Percentiles rank a stretch among this genome's conserved stretches.
Evolutionary conservation across 2,329 filamentous ascomycete species (phyloP).

Genomic region (Aspergillus sp.): DNA sequence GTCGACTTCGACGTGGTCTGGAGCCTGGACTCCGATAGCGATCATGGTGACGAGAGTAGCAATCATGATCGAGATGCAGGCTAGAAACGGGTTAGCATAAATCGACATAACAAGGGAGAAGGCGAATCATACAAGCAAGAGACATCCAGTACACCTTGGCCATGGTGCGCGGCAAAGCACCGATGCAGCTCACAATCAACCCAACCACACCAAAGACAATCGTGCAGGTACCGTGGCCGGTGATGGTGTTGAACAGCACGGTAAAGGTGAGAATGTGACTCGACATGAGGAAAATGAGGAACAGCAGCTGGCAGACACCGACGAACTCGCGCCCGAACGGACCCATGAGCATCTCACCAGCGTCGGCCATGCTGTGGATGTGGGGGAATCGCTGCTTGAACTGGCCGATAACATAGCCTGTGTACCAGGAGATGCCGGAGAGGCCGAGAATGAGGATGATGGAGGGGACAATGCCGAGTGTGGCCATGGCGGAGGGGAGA

Average conservation of each 20-base stretch:
- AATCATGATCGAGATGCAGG: slow-evolving; percentile 59
- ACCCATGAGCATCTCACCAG: slow-evolving; percentile 60
- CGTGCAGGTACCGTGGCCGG: slow-evolving; percentile 57
- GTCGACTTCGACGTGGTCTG: slow-evolving; percentile 30
- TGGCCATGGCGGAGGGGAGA: slow-evolving; percentile 50
- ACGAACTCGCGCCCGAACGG: slow-evolving; percentile 57
- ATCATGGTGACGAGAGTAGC: slow-evolving; percentile 65
- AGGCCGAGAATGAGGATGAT: slow-evolving; percentile 50
- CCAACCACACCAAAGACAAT: slow-evolving; percentile 60
- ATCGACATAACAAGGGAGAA: slow-evolving; percentile 1
- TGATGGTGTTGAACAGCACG: slow-evolving; percentile 63
- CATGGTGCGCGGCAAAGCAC: slow-evolving; percentile 58
- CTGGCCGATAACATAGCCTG: slow-evolving; percentile 55
- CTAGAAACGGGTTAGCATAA: slow-evolving; percentile 20
- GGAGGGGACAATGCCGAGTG: slow-evolving; percentile 52
- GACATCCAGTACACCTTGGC: slow-evolving; percentile 59
- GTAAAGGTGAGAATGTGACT: slow-evolving; percentile 68
- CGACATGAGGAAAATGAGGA: slow-evolving; percentile 64
- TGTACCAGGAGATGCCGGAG: slow-evolving; percentile 54
- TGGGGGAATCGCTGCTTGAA: slow-evolving; percentile 55
- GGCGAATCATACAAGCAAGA: slow-evolving; percentile 51
- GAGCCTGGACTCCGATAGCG: slow-evolving; percentile 53
- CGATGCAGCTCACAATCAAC: slow-evolving; percentile 52
- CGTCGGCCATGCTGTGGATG: slow-evolving; percentile 64
- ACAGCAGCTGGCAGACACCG: slow-evolving; percentile 56